Base-by-base conservation (phyloP, 495 filamentous ascomycete genomes). In the Podospora comata region DNA sequence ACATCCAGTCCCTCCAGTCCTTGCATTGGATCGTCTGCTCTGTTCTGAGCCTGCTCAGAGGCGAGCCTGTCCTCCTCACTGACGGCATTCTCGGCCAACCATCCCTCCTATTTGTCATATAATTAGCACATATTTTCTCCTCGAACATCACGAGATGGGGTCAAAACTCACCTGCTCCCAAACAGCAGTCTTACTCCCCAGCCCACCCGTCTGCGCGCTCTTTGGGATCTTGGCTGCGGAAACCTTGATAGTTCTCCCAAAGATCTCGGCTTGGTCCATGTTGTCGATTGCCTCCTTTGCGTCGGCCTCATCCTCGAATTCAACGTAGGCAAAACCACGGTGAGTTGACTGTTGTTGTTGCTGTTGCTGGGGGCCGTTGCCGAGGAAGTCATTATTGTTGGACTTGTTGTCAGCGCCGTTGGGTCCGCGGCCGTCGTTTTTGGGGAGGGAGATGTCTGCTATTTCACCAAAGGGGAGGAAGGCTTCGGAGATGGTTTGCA, bases 401-500 rank as follows among this genome's bases (percentile, higher is more conserved):
- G 39, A 48, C 32, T 28, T 20, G 19, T 28, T 20, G 32, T 63
- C 61, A n/a, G 96, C 92, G 18, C 82, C 73, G 77, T 85, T 81
- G 65, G 88, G 89, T 77, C 84, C 80, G 65, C 88, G 89, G 65
- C 88, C 78, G 68, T 96, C 92, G 62, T 95, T 90, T 75, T 92
- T 92, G 34, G 95, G 95, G 26, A 99, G 82, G 16, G 91, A 90
- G 67, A 99, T 88, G 73, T 97, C 92, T 64, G 90, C 87, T 68
- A 99, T 91, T 74, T 97, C 93, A 70, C 95, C 95, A 74, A 99
- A 99, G 0, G 96, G 96, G 32, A 98, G 84, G 82, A 99, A 99
- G 48, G 93, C 93, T 72, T 94, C 91, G 59, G 94, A 89, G 59
- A 99, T 84, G 56, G 88, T 90, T 34, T 86, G 82, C 26, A 84